Conservation (phyloP, 2,329 filamentous ascomycete species). For the Malbranchea cinnamomea region DNA sequence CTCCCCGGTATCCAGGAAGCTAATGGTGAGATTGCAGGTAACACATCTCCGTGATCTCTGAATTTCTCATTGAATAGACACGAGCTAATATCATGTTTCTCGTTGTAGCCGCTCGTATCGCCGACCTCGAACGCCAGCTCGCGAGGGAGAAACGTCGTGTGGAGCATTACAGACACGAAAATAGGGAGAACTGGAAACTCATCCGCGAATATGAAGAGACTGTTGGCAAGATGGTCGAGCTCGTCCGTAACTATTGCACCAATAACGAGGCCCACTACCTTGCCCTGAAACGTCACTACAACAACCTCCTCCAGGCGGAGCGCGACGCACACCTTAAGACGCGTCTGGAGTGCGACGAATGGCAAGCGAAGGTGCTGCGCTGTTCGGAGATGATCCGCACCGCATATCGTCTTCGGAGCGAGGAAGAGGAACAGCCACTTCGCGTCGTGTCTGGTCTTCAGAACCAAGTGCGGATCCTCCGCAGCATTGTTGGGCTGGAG, state of each 20-base stretch:
- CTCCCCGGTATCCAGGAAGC: slow-evolving; percentile 27
- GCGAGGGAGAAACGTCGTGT: slow-evolving; percentile 29
- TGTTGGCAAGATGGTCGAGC: slow-evolving; percentile 34
- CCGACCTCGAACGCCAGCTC: slow-evolving; percentile 33
- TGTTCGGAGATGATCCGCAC: slow-evolving; percentile 35
- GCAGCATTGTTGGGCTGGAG: slow-evolving; percentile 34
- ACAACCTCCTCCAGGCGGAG: slow-evolving; percentile 34
- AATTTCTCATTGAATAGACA: not conserved
- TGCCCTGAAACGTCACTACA: slow-evolving; percentile 33
- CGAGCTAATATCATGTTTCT: not conserved
- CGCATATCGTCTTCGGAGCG: slow-evolving; percentile 32
- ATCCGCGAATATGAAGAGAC: slow-evolving; percentile 34
- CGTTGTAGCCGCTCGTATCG: slow-evolving; percentile 32
- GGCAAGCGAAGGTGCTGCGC: slow-evolving; percentile 33
- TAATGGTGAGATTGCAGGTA: slow-evolving; percentile 29
- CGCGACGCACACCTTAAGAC: slow-evolving; percentile 34
- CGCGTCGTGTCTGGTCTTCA: slow-evolving; percentile 32
- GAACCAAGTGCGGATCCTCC: slow-evolving; percentile 34
- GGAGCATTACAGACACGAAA: slow-evolving; percentile 31
- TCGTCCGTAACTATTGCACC: slow-evolving; percentile 36
- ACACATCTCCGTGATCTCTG: slow-evolving; percentile 9
- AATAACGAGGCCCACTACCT: slow-evolving; percentile 35
- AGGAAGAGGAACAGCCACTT: slow-evolving; percentile 32
- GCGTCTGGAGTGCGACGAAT: slow-evolving; percentile 35
- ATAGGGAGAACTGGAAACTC: slow-evolving; percentile 32